Evolutionary conservation across 768 basidiomycete genomes (phyloP).

Genomic region (Kwoniella heveanensis): DNA sequence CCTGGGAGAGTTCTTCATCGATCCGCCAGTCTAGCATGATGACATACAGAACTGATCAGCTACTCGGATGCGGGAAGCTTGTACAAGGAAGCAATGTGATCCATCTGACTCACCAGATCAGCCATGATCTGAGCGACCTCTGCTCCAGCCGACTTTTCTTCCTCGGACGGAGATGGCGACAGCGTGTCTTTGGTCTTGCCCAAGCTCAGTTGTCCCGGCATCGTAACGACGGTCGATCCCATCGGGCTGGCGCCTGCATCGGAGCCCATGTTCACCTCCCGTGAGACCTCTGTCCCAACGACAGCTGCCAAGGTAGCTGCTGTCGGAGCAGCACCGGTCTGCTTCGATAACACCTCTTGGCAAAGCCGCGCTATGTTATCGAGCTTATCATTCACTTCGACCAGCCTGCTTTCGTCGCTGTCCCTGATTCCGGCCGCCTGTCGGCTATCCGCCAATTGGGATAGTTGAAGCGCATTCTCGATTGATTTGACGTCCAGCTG

Average conservation of each 20-base stretch:
- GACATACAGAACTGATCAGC: neutral
- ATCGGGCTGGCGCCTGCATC: neutral
- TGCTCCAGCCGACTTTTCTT: constrained; percentile 42
- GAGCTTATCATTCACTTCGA: constrained; percentile 42
- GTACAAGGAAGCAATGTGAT: no score
- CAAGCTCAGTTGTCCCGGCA: neutral
- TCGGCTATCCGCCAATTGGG: constrained; percentile 24
- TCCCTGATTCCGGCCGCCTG: constrained; percentile 5
- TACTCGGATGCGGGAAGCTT: neutral
- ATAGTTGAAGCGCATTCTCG: constrained; percentile 45
- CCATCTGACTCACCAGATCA: constrained; percentile 35
- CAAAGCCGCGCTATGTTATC: constrained; percentile 45
- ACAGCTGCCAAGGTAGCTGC: neutral
- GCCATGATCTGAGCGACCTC: constrained; percentile 52
- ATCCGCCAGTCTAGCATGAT: constrained; percentile 37
- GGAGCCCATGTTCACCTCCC: neutral
- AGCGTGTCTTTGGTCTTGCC: neutral
- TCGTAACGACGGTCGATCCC: neutral
- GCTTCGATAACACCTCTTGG: constrained; percentile 31
- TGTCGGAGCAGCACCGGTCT: neutral
- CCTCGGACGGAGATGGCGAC: constrained; percentile 18
- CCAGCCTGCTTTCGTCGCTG: constrained; percentile 1
- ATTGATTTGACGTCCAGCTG: constrained; percentile 44
- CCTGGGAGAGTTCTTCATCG: constrained; percentile 35
- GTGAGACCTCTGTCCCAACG: constrained; percentile 1